A percentile compares a stretch with the other conserved stretches of the same genome.
These are phyloP conservation scores for Lactarius tabidus DNA, from an alignment of 768 basidiomycete genomes.

Conservation along the genomic window DNA sequence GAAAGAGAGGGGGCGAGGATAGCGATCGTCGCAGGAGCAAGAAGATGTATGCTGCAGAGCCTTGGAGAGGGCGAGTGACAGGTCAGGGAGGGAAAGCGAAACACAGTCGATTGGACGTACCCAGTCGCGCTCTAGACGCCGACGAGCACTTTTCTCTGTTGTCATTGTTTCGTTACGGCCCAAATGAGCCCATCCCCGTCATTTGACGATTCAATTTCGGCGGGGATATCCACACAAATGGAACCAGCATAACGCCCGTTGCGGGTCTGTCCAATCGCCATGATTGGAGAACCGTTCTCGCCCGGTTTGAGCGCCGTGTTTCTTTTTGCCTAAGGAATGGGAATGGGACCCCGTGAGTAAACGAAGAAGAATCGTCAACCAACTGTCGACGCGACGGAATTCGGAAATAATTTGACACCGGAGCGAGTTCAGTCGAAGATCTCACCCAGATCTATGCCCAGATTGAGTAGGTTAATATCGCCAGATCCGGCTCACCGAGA, in stretches of 20 bases:
- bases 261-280: neutral
- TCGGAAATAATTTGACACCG: slow-evolving; percentile 16
- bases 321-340: neutral
- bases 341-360: neutral
- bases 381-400: neutral
- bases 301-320: neutral
- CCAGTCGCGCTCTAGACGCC: neutral
- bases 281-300: neutral
- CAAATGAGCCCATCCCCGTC: slow-evolving; percentile 3
- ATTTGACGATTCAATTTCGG: neutral
- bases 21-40: neutral
- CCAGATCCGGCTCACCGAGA: slow-evolving; percentile 9
- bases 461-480: slow-evolving; percentile 17
- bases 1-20: neutral
- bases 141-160: neutral
- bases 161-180: slow-evolving; percentile 13
- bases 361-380: neutral
- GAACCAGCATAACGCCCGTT: neutral
- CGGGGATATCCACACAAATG: slow-evolving; percentile 6
- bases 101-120: slow-evolving; percentile 4
- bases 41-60: neutral
- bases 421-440: slow-evolving; percentile 22
- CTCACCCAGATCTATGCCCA: slow-evolving; percentile 3
- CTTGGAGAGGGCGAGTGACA: slow-evolving; percentile 7
- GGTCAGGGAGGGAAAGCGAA: slow-evolving; percentile 21